Evolutionary conservation across 208 protist species (phyloP), one percentile per base, ranked within the genome.

Genomic region (Crithidia thermophila): DNA sequence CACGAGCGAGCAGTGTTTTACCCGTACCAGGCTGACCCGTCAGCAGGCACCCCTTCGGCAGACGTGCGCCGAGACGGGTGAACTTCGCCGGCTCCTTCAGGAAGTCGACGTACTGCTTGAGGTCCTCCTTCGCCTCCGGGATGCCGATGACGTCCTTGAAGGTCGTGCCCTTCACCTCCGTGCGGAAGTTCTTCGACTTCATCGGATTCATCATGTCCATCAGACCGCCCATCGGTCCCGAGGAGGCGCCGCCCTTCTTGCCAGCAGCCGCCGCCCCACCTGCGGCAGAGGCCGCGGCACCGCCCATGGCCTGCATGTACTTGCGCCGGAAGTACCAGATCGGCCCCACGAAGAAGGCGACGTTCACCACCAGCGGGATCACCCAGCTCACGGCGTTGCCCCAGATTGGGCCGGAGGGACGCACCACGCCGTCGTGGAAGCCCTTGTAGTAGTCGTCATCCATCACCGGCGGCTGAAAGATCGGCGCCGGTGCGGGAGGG

Each of bases 31-130:
- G 98, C 69, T 98, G 93, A 13, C 98, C 98, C 4, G 98, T 96
- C 4, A 99, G 82, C 10, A 99, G 81, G 10, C 95, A 97, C 28
- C 98, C 98, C 71, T 98, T 98, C 21, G 98, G 98, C 47, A 99
- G 94, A 36, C 97, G 94, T 4, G 98, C 98, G 28, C 98, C 98
- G 21, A 99, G 91, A 3, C 97, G 81, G 2, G 81, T 90, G 82
- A 98, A 99, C 75, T 98, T 96, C 27, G 91, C 76, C 0, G 98
- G 97, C 27, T 98, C 90, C 82, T 99, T 98, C 13, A 99, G 79
- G 75, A 99, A 99, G 59, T 98, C 94, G 14, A 99, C 98, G 83
- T 99, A 99, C 87, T 99, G 98, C 84, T 96, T 92, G 43, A 99
- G 87, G 59, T 99, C 98, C 33, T 97, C 85, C 75, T 99, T 99